Conservation (phyloP, 2,329 filamentous ascomycete genomes). For the Thyridium curvatum region DNA sequence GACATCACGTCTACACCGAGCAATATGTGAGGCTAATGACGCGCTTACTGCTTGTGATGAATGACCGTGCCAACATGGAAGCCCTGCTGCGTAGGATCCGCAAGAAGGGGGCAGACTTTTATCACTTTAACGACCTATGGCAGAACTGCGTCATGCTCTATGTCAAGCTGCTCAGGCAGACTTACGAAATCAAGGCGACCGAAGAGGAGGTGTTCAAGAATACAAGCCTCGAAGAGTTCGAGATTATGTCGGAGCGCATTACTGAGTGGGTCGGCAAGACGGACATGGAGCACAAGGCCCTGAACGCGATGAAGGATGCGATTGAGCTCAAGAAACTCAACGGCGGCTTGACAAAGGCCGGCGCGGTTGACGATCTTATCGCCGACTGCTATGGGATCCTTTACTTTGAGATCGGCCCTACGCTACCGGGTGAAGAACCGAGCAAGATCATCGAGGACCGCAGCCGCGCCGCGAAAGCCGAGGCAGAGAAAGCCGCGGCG, state of each 20-base stretch:
- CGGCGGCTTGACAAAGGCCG: slow-evolving; percentile 76
- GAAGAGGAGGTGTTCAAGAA: slow-evolving; percentile 51
- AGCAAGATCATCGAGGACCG: slow-evolving; percentile 38
- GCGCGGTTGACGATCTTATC: slow-evolving; percentile 86
- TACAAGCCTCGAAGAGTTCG: slow-evolving; percentile 48
- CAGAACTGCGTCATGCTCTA: slow-evolving; percentile 49
- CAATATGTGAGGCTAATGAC: slow-evolving; percentile 82
- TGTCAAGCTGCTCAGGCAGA: slow-evolving; percentile 43
- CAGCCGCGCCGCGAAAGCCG: slow-evolving; percentile 24
- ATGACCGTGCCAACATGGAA: slow-evolving; percentile 72
- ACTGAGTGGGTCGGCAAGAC: slow-evolving; percentile 44
- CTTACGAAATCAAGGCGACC: slow-evolving; percentile 36
- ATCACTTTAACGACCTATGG: slow-evolving; percentile 56
- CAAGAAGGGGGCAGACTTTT: slow-evolving; percentile 72
- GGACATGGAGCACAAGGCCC: slow-evolving; percentile 31
- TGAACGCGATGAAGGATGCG: slow-evolving; percentile 50
- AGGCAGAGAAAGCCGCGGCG: slow-evolving; percentile 28
- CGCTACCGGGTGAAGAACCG: slow-evolving; percentile 45
- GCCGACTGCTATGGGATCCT: slow-evolving; percentile 80
- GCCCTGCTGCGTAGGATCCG: slow-evolving; percentile 72
- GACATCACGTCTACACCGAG: slow-evolving; percentile 88
- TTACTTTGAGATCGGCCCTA: slow-evolving; percentile 60
- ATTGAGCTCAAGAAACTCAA: slow-evolving; percentile 68
- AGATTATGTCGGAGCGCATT: slow-evolving; percentile 48
- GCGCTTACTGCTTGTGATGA: slow-evolving; percentile 64